Percentiles rank a stretch among this genome's conserved stretches.
Conservation (phyloP, 768 basidiomycete species). For the Termitomyces sp. region DNA sequence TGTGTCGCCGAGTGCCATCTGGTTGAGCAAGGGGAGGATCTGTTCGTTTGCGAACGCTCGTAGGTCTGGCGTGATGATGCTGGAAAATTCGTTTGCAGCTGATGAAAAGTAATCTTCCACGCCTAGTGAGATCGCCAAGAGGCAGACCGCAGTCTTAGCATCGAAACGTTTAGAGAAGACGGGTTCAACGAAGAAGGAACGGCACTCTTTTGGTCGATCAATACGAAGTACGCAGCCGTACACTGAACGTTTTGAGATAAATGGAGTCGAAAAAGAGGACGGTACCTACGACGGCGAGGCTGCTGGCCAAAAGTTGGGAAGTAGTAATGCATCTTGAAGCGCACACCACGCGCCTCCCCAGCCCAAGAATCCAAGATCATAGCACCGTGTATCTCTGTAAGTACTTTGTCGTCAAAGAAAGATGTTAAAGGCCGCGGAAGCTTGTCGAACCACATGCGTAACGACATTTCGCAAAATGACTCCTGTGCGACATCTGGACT, state of each 20-base stretch:
- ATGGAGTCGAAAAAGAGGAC: not conserved
- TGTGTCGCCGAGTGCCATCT: not conserved
- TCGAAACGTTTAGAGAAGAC: constrained; percentile 54
- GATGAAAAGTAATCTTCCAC: constrained; percentile 50
- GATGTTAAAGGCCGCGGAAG: constrained; percentile 64
- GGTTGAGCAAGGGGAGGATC: not conserved
- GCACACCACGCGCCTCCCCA: constrained; percentile 47
- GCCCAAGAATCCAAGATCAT: constrained; percentile 46
- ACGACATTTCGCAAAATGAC: constrained; percentile 20
- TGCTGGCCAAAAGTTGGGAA: constrained; percentile 26
- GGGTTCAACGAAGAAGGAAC: constrained; percentile 59
- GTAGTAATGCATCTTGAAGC: constrained; percentile 35
- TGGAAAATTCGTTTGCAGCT: constrained; percentile 18
- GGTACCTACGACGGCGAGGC: constrained; percentile 35
- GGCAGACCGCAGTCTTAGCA: constrained; percentile 63
- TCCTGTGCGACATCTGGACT: not conserved
- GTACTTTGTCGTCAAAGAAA: constrained; percentile 36
- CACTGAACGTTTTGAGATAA: not conserved
- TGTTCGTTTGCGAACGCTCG: not conserved
- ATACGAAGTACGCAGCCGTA: constrained; percentile 56
- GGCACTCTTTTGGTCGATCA: constrained; percentile 42
- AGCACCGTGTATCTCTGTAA: constrained; percentile 47
- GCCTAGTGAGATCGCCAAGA: constrained; percentile 61
- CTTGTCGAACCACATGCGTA: constrained; percentile 58
- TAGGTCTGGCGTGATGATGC: not conserved